A percentile compares a stretch with the other conserved stretches of the same genome.
phyloP scores from a whole-genome alignment of 2,329 filamentous ascomycete species.

The Trichophyton benhamiae region DNA sequence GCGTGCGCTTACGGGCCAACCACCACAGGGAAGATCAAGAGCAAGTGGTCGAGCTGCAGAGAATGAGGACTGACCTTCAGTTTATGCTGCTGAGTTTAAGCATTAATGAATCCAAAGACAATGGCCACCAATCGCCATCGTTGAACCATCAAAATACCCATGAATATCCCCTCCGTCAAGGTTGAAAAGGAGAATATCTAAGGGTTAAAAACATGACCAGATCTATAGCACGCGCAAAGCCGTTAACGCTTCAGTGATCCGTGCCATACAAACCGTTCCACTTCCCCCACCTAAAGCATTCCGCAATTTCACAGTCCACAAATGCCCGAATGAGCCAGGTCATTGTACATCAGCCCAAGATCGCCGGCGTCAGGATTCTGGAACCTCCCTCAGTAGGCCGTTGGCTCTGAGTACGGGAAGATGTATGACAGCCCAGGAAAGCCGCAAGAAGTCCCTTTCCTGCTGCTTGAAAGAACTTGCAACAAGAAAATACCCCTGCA shows the following conservation, averaged over 20 bases:
- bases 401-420: neutral
- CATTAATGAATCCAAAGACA: too few relatives aligned
- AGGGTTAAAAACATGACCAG: neutral
- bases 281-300: too few relatives aligned
- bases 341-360: conserved; percentile 26
- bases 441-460: conserved; percentile 21
- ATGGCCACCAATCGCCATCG: too few relatives aligned
- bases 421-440: neutral
- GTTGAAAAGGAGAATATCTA: too few relatives aligned
- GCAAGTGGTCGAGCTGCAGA: neutral
- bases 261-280: neutral
- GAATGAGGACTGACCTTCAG: neutral
- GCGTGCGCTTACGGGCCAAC: conserved; percentile 27
- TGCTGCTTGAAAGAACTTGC: conserved; percentile 22
- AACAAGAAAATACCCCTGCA: too few relatives aligned
- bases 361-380: conserved; percentile 11
- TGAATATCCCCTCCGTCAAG: too few relatives aligned
- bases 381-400: neutral
- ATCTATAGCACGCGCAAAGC: neutral
- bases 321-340: conserved; percentile 20
- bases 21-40: conserved; percentile 3
- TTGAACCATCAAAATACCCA: too few relatives aligned
- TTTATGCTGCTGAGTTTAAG: too few relatives aligned
- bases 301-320: too few relatives aligned
- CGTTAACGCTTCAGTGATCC: neutral